phyloP scores from a whole-genome alignment of 2,329 filamentous ascomycete genomes.

The Endoconidiophora polonica region DNA sequence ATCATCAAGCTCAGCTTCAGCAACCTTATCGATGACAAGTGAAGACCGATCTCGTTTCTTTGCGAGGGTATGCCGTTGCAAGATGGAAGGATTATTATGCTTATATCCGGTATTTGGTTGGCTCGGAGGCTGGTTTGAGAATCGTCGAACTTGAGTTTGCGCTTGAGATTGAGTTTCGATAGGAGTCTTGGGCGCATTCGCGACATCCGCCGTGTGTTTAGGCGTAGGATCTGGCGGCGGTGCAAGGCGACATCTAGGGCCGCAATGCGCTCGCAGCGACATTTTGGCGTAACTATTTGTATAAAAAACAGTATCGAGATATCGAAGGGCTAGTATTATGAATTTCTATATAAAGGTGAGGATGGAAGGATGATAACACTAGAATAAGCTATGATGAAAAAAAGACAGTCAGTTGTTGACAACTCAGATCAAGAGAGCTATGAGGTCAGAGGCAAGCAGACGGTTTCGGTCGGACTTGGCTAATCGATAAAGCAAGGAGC shows the following conservation, averaged over 20 bases:
- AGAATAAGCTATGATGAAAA: background rate
- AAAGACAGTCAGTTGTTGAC: background rate
- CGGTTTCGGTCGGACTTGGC: too few relatives aligned
- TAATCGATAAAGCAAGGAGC: too few relatives aligned
- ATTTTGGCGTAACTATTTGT: background rate
- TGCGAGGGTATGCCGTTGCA: too few relatives aligned
- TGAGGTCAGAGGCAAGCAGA: too few relatives aligned
- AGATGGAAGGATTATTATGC: too few relatives aligned
- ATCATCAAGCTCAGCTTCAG: conserved; percentile 22
- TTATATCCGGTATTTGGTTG: too few relatives aligned
- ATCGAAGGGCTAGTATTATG: background rate
- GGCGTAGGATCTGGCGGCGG: conserved; percentile 17
- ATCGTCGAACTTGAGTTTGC: too few relatives aligned
- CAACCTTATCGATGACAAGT: background rate
- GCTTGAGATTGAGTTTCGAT: too few relatives aligned
- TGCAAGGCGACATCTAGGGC: conserved; percentile 39
- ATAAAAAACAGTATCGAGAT: background rate
- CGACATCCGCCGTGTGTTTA: background rate
- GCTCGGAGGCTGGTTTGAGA: too few relatives aligned
- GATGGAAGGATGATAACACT: background rate
- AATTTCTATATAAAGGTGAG: background rate
- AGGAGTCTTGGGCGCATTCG: too few relatives aligned
- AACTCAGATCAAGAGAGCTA: too few relatives aligned
- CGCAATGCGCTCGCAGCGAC: conserved; percentile 16
- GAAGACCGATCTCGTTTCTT: too few relatives aligned